phyloP scores from a whole-genome alignment of 176 grass and related monocot species.

The Juncus inflexus region DNA sequence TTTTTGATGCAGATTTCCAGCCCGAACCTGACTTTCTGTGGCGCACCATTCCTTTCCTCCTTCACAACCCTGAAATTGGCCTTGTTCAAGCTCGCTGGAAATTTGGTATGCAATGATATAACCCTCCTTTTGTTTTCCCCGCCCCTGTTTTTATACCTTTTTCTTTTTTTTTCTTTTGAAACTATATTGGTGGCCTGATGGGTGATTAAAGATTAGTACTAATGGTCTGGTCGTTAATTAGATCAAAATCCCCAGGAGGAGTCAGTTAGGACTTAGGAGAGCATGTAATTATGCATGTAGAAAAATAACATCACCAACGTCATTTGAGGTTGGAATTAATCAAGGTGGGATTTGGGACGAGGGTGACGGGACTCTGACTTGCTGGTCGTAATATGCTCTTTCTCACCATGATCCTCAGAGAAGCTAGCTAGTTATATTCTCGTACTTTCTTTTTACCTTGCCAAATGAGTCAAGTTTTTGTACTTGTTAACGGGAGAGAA shows the following conservation, averaged over 20 bases:
- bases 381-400: too few species aligned
- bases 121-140: background rate
- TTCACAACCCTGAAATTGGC: constrained; percentile 69
- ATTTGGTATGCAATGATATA: constrained; percentile 39
- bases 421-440: too few species aligned
- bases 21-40: constrained; percentile 66
- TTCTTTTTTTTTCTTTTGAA: background rate
- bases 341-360: too few species aligned
- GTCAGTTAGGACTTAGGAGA: too few species aligned
- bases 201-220: too few species aligned
- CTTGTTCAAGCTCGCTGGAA: constrained; percentile 87
- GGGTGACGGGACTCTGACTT: too few species aligned
- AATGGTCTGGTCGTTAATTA: too few species aligned
- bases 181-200: background rate
- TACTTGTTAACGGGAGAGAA: constrained; percentile 10
- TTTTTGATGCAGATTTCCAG: constrained; percentile 97
- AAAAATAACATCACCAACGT: too few species aligned
- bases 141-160: background rate
- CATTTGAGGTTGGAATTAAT: too few species aligned
- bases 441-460: background rate
- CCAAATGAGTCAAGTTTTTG: background rate
- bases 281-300: too few species aligned
- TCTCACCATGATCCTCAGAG: too few species aligned
- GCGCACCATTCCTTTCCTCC: constrained; percentile 66
- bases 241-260: too few species aligned